Evolutionary conservation across 148 eudicot species (phyloP), one percentile per base, ranked within the genome.

Genomic region (Camellia sinensis): DNA sequence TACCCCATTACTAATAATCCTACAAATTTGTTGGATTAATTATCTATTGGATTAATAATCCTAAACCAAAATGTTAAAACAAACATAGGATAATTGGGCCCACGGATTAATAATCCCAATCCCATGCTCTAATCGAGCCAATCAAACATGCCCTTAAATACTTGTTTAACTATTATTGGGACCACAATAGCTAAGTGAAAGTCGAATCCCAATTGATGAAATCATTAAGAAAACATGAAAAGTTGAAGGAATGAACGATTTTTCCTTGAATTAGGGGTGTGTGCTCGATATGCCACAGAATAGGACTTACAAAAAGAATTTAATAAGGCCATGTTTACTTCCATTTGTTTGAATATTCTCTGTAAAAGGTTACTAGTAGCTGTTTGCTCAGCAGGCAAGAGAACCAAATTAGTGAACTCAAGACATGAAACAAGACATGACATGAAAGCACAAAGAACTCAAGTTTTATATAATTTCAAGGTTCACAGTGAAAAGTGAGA

Each of bases 361-460:
- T 48, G 46, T 45, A 60, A 70, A 78, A 83, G 70, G 76, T 0
- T 46, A 53, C 40, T 50, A 59, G 60, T 12, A 29, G 37, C 73
- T 77, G 63, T 76, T 82, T 80, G 59, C 72, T 41, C 41, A 73
- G 41, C 66, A 68, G n/a, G 72, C 73, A 83, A 78, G 72, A 79
- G 67, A 82, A 67, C 56, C 73, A 77, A 75, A 78, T 37, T 52
- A 54, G 79, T 82, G 81, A 59, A 74, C 41, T 78, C 62, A 73
- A 72, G 87, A 87, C 80, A 91, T 88, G 83, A 50, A 48, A 56
- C 65, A 68, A 84, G 69, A 68, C 22, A 78, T 71, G 14, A 62
- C 10, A 67, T 46, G 8, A 19, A 54, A 40, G 59, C 48, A 13
- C 44, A 52, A 53, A 80, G 54, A 80, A 67, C 77, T 57, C 43